Percentiles rank a stretch among this genome's conserved stretches.
phyloP scores from a whole-genome alignment of 768 basidiomycete genomes.

The Megacollybia marginata region DNA sequence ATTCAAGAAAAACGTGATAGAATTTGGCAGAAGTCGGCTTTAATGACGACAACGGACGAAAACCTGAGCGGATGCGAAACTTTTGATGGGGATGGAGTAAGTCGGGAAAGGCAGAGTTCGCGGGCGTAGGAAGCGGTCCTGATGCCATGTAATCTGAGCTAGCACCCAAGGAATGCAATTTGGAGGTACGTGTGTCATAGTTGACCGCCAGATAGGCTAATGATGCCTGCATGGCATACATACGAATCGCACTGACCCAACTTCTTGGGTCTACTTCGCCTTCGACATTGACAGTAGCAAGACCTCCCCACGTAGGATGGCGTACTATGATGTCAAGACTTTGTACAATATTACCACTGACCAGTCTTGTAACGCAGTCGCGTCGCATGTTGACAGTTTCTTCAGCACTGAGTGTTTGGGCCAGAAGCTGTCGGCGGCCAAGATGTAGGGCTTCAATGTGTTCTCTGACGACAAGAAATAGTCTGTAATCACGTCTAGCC shows the following conservation, averaged over 20 bases:
- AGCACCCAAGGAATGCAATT: conserved; percentile 28
- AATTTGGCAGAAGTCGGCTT: conserved; percentile 57
- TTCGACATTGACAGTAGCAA: conserved; percentile 87
- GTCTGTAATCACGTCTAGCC: conserved; percentile 78
- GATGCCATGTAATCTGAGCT: conserved; percentile 35
- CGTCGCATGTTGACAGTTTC: conserved; percentile 76
- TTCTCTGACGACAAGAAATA: conserved; percentile 79
- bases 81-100: conserved; percentile 23
- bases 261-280: conserved; percentile 73
- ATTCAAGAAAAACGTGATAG: conserved; percentile 85
- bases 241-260: conserved; percentile 84
- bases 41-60: conserved; percentile 17
- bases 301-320: conserved; percentile 84
- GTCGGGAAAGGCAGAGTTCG: conserved; percentile 70
- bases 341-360: conserved; percentile 86
- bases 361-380: conserved; percentile 83
- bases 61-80: conserved; percentile 26
- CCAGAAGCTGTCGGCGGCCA: conserved; percentile 85
- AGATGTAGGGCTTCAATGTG: conserved; percentile 90
- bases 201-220: conserved; percentile 69
- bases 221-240: conserved; percentile 86
- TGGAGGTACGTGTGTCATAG: conserved; percentile 31
- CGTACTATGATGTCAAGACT: conserved; percentile 94
- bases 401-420: conserved; percentile 79
- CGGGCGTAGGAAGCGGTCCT: conserved; percentile 48